Evolutionary conservation across 768 basidiomycete genomes (phyloP).

Genomic region (Leccinum subgranulosum): DNA sequence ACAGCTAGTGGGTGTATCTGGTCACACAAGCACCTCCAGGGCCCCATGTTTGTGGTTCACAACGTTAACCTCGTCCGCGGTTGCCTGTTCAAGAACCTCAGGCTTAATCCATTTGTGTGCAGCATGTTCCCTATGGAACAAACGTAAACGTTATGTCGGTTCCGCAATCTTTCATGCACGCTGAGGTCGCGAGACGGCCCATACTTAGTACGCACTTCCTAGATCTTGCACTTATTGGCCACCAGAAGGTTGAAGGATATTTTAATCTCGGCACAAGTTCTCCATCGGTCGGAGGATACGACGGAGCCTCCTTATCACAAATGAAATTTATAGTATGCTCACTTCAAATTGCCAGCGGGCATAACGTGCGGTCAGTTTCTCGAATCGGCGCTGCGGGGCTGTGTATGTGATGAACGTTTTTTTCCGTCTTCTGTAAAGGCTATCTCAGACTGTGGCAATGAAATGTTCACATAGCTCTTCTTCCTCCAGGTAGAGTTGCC

Average conservation of each 20-base stretch:
- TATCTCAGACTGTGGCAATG: constrained; percentile 14
- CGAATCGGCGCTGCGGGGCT: neutral
- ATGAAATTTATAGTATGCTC: constrained; percentile 16
- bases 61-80: constrained; percentile 16
- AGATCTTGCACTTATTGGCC: constrained; percentile 8
- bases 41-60: constrained; percentile 1
- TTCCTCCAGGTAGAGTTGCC: constrained; percentile 1
- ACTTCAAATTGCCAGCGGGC: constrained; percentile 3
- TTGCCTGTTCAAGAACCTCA: constrained; percentile 12
- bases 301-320: constrained; percentile 3
- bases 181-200: constrained; percentile 8
- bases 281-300: constrained; percentile 19
- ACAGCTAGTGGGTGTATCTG: constrained; percentile 11
- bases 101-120: neutral
- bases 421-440: constrained; percentile 2
- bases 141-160: constrained; percentile 10
- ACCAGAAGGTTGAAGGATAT: constrained; percentile 13
- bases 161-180: constrained; percentile 13
- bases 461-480: constrained; percentile 4
- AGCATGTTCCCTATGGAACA: neutral
- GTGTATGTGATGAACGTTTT: neutral
- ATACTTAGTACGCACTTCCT: neutral
- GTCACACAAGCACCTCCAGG: constrained; percentile 2
- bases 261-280: constrained; percentile 18
- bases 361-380: constrained; percentile 2